These are phyloP conservation scores for Leccinum subgranulosum DNA, from an alignment of 768 basidiomycete species.

Conservation along the genomic window DNA sequence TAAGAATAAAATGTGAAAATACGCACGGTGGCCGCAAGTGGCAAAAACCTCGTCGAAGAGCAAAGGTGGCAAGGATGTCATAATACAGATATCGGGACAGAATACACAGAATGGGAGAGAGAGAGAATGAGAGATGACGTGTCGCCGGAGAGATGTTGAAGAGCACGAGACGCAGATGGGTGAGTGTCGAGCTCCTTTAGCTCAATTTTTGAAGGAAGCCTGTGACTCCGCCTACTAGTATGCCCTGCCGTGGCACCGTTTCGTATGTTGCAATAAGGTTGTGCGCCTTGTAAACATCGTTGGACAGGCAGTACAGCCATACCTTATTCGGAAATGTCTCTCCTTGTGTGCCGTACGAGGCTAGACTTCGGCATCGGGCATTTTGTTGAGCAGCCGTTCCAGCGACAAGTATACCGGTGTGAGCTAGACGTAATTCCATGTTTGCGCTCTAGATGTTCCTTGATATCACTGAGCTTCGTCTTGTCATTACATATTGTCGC, in stretches of 20 bases:
- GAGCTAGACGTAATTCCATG: neutral
- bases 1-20: no score
- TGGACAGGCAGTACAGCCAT: no score
- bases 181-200: no score
- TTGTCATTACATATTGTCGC: neutral
- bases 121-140: no score
- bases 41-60: no score
- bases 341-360: neutral
- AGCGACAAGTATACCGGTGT: neutral
- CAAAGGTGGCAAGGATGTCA: no score
- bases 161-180: no score
- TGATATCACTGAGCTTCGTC: neutral
- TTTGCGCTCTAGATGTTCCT: neutral
- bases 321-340: no score
- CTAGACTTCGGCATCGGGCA: neutral
- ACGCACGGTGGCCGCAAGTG: no score
- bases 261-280: neutral
- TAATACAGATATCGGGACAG: no score
- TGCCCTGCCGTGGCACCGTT: neutral
- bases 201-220: neutral
- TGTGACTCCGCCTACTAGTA: neutral
- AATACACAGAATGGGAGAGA: no score
- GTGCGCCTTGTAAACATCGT: neutral
- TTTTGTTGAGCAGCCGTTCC: neutral
- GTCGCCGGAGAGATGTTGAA: no score